Evolutionary conservation across 2,329 filamentous ascomycete species (phyloP).

Genomic region (Sarocladium strictum): DNA sequence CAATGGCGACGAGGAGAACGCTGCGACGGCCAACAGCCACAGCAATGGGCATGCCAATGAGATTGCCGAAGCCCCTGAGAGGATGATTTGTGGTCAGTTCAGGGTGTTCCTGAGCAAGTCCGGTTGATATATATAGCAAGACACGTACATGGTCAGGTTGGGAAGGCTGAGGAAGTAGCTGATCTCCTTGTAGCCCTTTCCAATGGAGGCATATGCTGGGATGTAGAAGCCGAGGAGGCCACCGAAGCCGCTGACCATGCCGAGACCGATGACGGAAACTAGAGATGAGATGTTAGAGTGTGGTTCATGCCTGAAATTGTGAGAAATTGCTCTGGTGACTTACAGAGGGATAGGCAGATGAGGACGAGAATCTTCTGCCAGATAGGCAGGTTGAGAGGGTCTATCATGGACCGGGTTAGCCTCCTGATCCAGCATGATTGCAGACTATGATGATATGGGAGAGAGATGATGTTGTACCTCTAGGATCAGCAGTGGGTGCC

Average conservation of each 20-base stretch:
- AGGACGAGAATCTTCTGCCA: not conserved
- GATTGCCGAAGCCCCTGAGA: slow-evolving; percentile 23
- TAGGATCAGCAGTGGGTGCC: slow-evolving; percentile 26
- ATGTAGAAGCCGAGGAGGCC: not conserved
- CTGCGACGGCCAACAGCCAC: slow-evolving; percentile 27
- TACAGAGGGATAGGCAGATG: not conserved
- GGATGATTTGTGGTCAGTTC: too few relatives aligned
- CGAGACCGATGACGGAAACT: not conserved
- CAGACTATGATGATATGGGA: too few relatives aligned
- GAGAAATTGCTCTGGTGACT: not conserved
- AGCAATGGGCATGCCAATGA: slow-evolving; percentile 27
- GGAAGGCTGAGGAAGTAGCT: not conserved
- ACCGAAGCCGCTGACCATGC: not conserved
- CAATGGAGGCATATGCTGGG: not conserved
- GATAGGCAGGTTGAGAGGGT: not conserved
- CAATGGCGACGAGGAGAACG: slow-evolving; percentile 24
- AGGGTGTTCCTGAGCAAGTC: too few relatives aligned
- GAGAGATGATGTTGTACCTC: too few relatives aligned
- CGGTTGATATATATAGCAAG: not conserved
- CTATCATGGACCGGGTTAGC: not conserved
- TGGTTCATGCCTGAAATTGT: not conserved
- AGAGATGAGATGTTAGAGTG: not conserved
- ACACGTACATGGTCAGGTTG: not conserved
- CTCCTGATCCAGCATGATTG: too few relatives aligned
- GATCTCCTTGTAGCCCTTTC: not conserved